Evolutionary conservation across 305 asterid species (phyloP), one percentile per base, ranked within the genome.

Genomic region (Solanum hybrid): DNA sequence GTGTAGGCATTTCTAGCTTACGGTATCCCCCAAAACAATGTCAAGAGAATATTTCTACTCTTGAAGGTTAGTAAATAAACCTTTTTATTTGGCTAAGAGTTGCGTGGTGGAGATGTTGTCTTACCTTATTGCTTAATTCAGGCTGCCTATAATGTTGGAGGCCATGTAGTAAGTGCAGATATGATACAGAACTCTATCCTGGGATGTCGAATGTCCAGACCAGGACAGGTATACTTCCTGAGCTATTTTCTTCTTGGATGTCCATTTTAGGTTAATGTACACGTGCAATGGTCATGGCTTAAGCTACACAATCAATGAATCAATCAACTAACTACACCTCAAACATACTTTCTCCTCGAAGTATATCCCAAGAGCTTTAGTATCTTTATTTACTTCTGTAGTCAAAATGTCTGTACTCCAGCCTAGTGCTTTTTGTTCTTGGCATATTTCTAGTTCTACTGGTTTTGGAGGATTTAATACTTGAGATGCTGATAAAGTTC

Each of bases 111-210:
- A 26, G 31, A 56, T 42, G 89, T 64, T 91, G 29, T 79, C 93
- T 92, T 87, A 92, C 88, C 22, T 24, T 64, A 89, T 56, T 91
- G 36, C 88, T 92, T 72, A 56, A 60, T 87, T 36, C 92, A 98
- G 99, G 98, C 99, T 93, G 99, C 99, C 82, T 98, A 98, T 89
- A 97, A 95, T 56, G 91, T 98, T 76, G 99, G 99, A 90, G 99
- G 99, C 78, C 98, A 94, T 87, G 87, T 97, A 86, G 92, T 98
- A 24, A 98, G 98, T 78, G 99, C 99, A 24, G 98, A 95, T 91
- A 92, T 89, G 88, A 97, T 98, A 92, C 99, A 97, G 81, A 97
- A 92, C 79, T 94, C 95, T 7, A 97, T 98, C 90, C 94, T 98
- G 89, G 96, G 98, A 85, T 96, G 99, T 89, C 95, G 98, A 91